phyloP scores from a whole-genome alignment of 306 rosid species.

The Citrullus mucosospermus region DNA sequence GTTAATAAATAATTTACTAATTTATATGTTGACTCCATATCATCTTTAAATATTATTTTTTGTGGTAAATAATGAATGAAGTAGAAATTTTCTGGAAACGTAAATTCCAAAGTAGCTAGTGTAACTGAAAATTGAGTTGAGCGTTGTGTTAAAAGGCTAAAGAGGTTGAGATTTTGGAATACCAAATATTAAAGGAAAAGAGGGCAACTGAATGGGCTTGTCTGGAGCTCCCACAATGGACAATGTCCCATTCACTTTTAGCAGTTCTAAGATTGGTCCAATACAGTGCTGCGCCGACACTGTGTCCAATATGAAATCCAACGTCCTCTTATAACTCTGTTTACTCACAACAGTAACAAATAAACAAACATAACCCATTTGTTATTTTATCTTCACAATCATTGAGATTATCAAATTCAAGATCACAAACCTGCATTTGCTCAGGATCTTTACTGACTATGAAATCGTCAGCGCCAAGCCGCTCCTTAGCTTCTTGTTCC shows the following conservation, averaged over 20 bases:
- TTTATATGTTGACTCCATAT: too few species aligned
- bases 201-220: slow-evolving; percentile 41
- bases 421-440: slow-evolving; percentile 30
- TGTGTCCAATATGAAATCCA: slow-evolving; percentile 55
- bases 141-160: neutral
- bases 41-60: too few species aligned
- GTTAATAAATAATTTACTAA: too few species aligned
- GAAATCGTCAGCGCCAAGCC: slow-evolving; percentile 57
- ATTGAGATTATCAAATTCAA: too few species aligned
- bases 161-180: neutral
- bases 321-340: slow-evolving; percentile 18
- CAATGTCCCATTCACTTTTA: slow-evolving; percentile 50
- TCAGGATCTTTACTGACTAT: slow-evolving; percentile 37
- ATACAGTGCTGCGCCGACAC: slow-evolving; percentile 47
- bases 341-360: too few species aligned
- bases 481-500: slow-evolving; percentile 40
- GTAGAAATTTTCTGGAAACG: too few species aligned
- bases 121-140: neutral
- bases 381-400: too few species aligned
- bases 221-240: slow-evolving; percentile 59
- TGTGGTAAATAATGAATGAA: too few species aligned
- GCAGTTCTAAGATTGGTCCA: slow-evolving; percentile 39
- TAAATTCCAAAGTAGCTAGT: too few species aligned
- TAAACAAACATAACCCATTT: too few species aligned
- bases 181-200: slow-evolving; percentile 65